Evolutionary conservation across 2,329 filamentous ascomycete genomes (phyloP).

Genomic region (Macrophomina tecta): DNA sequence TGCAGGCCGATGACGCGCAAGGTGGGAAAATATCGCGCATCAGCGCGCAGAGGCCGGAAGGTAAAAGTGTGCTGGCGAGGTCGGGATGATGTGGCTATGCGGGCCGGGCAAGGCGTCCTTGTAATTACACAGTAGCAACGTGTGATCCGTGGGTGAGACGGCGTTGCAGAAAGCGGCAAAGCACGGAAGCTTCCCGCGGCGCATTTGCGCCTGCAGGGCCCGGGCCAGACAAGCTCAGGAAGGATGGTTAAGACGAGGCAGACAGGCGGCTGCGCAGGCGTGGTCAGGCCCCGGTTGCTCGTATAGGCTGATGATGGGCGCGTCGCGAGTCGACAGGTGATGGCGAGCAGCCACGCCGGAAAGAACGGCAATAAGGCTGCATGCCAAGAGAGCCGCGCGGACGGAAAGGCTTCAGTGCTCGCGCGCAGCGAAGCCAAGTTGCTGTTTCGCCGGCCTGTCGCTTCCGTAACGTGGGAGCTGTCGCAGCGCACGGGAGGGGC

Average conservation of each 20-base stretch:
- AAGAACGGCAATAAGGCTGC: constrained; percentile 8
- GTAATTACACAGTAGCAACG: constrained; percentile 15
- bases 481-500: not conserved
- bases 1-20: not conserved
- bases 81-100: not conserved
- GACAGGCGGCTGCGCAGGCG: not conserved
- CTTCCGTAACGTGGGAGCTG: constrained; percentile 13
- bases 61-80: not conserved
- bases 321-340: constrained; percentile 5
- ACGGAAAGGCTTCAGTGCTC: constrained; percentile 6
- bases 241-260: constrained; percentile 12
- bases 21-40: not conserved
- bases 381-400: constrained; percentile 23
- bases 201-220: not conserved
- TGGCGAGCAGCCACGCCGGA: constrained; percentile 11
- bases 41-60: not conserved
- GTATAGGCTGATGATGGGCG: constrained; percentile 13
- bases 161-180: not conserved
- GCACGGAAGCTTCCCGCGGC: not conserved
- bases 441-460: constrained; percentile 11
- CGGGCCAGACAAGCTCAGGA: constrained; percentile 15
- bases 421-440: not conserved
- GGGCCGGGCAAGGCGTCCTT: constrained; percentile 5
- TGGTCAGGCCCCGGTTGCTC: constrained; percentile 1
- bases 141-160: constrained; percentile 14